phyloP scores from a whole-genome alignment of 169 alveolate species.

The Plasmodium berghei region DNA sequence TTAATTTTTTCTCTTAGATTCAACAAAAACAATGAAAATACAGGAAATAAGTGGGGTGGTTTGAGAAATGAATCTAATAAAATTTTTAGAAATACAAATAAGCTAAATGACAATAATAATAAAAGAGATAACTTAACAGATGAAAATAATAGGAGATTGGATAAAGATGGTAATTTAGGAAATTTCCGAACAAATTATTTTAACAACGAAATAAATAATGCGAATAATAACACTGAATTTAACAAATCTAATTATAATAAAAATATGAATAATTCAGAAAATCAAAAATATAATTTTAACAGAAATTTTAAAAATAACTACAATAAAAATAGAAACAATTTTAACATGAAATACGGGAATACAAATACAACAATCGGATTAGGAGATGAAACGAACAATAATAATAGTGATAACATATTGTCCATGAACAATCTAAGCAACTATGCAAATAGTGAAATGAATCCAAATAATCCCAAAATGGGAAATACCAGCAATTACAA shows the following conservation, averaged over 20 bases:
- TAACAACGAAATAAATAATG: slow-evolving; percentile 24
- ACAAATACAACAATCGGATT: slow-evolving; percentile 1
- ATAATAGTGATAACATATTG: slow-evolving; percentile 4
- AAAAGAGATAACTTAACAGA: slow-evolving; percentile 18
- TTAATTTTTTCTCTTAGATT: no score
- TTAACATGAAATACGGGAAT: slow-evolving; percentile 6
- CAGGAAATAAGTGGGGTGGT: slow-evolving; percentile 12
- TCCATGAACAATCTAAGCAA: slow-evolving; percentile 7
- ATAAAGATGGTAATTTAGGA: slow-evolving; percentile 11
- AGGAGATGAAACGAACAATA: slow-evolving; percentile 11
- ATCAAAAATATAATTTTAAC: slow-evolving; percentile 12
- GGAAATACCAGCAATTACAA: neutral
- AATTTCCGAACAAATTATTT: slow-evolving; percentile 21
- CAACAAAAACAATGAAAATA: slow-evolving; percentile 9
- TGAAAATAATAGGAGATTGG: slow-evolving; percentile 40
- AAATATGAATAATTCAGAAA: slow-evolving; percentile 49
- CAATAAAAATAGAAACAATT: slow-evolving; percentile 17
- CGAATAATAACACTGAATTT: slow-evolving; percentile 3
- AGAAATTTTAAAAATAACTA: slow-evolving; percentile 25
- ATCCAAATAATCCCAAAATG: slow-evolving; percentile 13
- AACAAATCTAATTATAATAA: slow-evolving; percentile 37
- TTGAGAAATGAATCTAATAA: slow-evolving; percentile 42
- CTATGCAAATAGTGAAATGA: slow-evolving; percentile 15
- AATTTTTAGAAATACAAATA: slow-evolving; percentile 43
- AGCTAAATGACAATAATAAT: slow-evolving; percentile 25